Evolutionary conservation across 805 yeast genomes (phyloP), one percentile per base, ranked within the genome.

Genomic region (Diddensiella caesifluorescens): DNA sequence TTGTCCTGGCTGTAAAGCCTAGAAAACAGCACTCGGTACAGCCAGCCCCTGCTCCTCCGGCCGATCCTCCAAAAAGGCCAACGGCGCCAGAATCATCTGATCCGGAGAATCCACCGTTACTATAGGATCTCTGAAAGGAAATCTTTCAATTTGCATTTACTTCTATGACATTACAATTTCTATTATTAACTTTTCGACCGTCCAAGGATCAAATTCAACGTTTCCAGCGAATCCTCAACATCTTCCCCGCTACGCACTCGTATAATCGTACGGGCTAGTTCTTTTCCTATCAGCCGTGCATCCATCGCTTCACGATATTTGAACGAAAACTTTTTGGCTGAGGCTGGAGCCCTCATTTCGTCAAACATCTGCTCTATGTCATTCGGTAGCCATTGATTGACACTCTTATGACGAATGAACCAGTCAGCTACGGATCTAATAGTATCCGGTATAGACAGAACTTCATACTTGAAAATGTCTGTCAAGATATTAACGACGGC

Each of bases 1-100:
- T 88, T 49, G 59, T 87, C 12, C 76, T 89, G 2, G 63, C 88
- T 50, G 71, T 85, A 45, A 83, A 79, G 46, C 65, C 64, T 9
- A 53, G 50, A 28, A 34, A 49, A 7, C 56, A 51, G 33, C 9
- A 34, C 35, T 12, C 42, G 2, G 26, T 39, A 23, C 9, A 33
- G 6, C 30, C 43, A 5, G 28, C 42, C n/a, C 46, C 49, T 9
- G 32, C 16, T 13, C 32, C 7, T 13, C 32, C 32, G 9, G 29
- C 41, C 4, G 43, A 33, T 9, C 12, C 44, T 5, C 42, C 43
- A n/a, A 20, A 39, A 22, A 3, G 28, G 32, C 42, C 45, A 13
- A 25, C 18, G n/a, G 30, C 27, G 23, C 41, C 38, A 19, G 38
- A 9, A 16, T 12, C 13, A 13, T 19, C 12, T 19, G 7, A 13